These are phyloP conservation scores for Chaetomiaceae sp. DNA, from an alignment of 2,329 filamentous ascomycete species.

Conservation along the genomic window DNA sequence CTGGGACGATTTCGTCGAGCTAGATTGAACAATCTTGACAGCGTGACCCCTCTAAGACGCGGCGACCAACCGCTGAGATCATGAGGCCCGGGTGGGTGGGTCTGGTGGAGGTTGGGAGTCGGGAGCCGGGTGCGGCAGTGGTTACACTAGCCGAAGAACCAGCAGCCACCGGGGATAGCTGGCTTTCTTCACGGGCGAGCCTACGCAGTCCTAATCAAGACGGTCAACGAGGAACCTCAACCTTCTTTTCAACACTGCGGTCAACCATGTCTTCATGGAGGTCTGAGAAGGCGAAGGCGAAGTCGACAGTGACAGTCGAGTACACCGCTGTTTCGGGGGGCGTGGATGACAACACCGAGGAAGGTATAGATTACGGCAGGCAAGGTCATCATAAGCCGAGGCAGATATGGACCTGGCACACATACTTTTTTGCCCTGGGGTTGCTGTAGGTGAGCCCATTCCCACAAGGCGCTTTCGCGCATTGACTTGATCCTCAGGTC, in stretches of 20 bases:
- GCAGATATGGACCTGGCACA: slow-evolving; percentile 1
- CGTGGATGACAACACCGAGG: neutral
- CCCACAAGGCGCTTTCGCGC: too few relatives aligned
- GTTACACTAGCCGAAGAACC: neutral
- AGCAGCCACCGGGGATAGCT: neutral
- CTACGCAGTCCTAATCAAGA: neutral
- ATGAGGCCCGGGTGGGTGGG: slow-evolving; percentile 11
- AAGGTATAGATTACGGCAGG: neutral
- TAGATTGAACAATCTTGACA: neutral
- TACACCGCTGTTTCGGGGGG: slow-evolving; percentile 7
- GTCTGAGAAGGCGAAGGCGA: neutral
- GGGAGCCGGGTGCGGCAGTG: neutral
- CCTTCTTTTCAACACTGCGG: slow-evolving; percentile 1
- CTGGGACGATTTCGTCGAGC: neutral
- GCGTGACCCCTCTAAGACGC: neutral
- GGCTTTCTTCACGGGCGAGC: neutral
- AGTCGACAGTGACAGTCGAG: neutral
- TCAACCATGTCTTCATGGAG: slow-evolving; percentile 16
- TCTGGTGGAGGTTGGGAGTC: slow-evolving; percentile 8
- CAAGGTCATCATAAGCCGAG: neutral
- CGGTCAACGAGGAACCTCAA: neutral
- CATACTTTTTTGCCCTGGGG: slow-evolving; percentile 2
- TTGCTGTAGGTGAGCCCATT: slow-evolving; percentile 1
- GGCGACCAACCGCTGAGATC: neutral
- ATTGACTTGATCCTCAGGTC: neutral